phyloP scores from a whole-genome alignment of 2,329 filamentous ascomycete species.

The Fusarium sp. region DNA sequence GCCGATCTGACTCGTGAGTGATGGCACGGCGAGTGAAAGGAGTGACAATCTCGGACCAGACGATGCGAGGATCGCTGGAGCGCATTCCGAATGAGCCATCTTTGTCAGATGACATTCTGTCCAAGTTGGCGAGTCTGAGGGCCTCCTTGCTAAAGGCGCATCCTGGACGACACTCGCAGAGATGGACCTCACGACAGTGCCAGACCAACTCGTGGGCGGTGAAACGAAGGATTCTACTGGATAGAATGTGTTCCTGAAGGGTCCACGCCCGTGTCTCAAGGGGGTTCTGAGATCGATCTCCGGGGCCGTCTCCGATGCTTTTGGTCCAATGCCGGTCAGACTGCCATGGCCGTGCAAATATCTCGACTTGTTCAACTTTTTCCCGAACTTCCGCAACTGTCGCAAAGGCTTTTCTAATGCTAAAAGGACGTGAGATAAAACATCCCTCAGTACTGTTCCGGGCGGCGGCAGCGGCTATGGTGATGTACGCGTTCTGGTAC shows the following conservation, averaged over 20 bases:
- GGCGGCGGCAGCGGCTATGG: neutral
- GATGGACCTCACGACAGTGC: neutral
- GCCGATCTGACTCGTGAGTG: neutral
- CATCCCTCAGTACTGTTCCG: neutral
- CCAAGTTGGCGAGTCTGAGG: neutral
- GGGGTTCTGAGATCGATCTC: neutral
- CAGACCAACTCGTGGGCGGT: neutral
- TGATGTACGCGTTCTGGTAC: neutral
- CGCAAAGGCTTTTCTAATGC: neutral
- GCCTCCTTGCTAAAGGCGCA: neutral
- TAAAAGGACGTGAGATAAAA: neutral
- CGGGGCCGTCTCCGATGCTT: neutral
- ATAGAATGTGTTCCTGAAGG: neutral
- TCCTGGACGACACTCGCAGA: neutral
- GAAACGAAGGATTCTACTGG: neutral
- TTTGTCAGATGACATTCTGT: neutral
- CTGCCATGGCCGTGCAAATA: neutral
- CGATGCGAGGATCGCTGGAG: neutral
- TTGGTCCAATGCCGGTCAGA: neutral
- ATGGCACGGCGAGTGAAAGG: neutral
- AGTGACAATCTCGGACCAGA: neutral
- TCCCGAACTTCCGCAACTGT: neutral
- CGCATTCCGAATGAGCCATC: no score
- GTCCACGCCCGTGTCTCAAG: neutral
- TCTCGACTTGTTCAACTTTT: neutral